Percentiles rank a stretch among this genome's conserved stretches.
Evolutionary conservation across 345 rosid species (phyloP).

Genomic region (Sonneratia caseolaris): DNA sequence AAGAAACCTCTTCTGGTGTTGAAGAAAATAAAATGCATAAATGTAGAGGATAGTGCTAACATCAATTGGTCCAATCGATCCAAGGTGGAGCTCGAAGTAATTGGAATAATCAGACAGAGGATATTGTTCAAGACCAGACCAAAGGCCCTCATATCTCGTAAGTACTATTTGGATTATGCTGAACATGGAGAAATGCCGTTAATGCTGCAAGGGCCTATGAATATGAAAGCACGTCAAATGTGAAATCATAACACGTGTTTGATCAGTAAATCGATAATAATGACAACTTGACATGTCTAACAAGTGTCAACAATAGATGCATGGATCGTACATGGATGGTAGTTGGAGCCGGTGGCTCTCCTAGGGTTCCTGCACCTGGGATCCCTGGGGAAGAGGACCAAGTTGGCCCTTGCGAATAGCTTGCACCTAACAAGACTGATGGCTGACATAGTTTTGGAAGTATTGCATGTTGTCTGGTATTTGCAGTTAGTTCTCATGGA

Average conservation of each 20-base stretch:
- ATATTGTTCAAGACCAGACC: conserved; percentile 81
- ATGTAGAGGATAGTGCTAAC: conserved; percentile 16
- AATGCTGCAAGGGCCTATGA: not conserved
- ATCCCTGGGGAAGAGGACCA: too few species aligned
- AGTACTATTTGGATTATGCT: not conserved
- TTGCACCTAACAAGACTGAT: not conserved
- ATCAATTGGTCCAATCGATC: conserved; percentile 11
- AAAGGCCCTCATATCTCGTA: conserved; percentile 70
- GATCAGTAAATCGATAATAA: not conserved
- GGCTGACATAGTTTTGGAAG: not conserved
- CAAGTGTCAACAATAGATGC: not conserved
- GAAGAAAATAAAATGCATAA: conserved; percentile 45
- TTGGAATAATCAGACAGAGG: conserved; percentile 61
- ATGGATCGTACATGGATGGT: too few species aligned
- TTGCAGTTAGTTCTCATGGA: not conserved
- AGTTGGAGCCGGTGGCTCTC: too few species aligned
- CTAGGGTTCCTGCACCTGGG: too few species aligned
- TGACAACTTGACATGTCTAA: not conserved
- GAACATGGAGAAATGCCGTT: not conserved
- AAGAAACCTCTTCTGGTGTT: conserved; percentile 68
- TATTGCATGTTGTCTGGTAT: not conserved
- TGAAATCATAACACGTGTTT: not conserved
- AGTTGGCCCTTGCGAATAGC: too few species aligned
- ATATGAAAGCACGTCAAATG: not conserved
- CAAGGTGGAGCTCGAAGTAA: conserved; percentile 45